A percentile compares a stretch with the other conserved stretches of the same genome.
These are phyloP conservation scores for Kregervanrija pseudodelftensis DNA, from an alignment of 805 yeast species.

Conservation along the genomic window DNA sequence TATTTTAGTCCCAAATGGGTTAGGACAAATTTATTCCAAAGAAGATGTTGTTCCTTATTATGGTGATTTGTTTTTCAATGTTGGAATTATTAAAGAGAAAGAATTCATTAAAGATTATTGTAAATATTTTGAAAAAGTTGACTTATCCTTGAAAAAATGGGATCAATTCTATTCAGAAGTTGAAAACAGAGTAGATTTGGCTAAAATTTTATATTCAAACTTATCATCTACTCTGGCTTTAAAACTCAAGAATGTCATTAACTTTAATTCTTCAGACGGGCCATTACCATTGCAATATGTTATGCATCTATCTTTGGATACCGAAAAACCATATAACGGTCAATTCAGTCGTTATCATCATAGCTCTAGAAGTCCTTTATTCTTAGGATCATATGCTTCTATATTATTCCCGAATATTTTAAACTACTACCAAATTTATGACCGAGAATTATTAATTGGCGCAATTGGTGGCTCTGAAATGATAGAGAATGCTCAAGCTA, in stretches of 20 bases:
- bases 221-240: constrained; percentile 5
- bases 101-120: constrained; percentile 46
- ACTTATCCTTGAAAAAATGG: constrained; percentile 78
- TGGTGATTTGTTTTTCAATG: constrained; percentile 65
- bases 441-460: constrained; percentile 43
- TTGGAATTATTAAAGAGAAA: constrained; percentile 1
- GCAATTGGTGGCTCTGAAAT: constrained; percentile 39
- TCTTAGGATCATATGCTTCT: constrained; percentile 59
- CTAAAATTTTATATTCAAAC: constrained; percentile 7
- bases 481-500: neutral
- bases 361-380: constrained; percentile 46
- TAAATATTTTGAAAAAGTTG: constrained; percentile 57
- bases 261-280: constrained; percentile 32
- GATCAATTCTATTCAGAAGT: constrained; percentile 48
- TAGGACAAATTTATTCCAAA: constrained; percentile 71
- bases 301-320: constrained; percentile 55
- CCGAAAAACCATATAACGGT: constrained; percentile 56
- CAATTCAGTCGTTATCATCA: constrained; percentile 35
- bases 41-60: constrained; percentile 80
- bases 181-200: constrained; percentile 1
- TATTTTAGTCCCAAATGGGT: constrained; percentile 80
- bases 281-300: constrained; percentile 45
- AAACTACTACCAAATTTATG: constrained; percentile 51
- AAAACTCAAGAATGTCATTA: constrained; percentile 33
- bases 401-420: constrained; percentile 53